Conservation (phyloP, 108 stramenopile genomes). For the Nitzschia inconspicua region DNA sequence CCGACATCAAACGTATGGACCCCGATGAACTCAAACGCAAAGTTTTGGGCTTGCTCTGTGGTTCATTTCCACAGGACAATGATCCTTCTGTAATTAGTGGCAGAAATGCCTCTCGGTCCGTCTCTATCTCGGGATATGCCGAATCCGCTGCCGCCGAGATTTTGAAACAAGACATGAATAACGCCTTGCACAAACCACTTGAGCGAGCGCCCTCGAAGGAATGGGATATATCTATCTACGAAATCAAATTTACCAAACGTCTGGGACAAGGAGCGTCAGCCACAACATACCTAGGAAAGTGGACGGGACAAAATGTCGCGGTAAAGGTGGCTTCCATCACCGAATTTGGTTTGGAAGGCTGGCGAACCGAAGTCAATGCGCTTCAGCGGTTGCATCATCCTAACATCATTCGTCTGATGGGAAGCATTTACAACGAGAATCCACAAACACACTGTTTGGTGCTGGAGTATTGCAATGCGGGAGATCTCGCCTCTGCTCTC, state of each 20-base stretch:
- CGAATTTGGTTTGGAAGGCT: slow-evolving; percentile 67
- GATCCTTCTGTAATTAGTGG: too few species aligned
- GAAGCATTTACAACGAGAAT: slow-evolving; percentile 56
- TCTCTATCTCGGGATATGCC: too few species aligned
- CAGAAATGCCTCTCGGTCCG: too few species aligned
- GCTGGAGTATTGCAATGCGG: slow-evolving; percentile 69
- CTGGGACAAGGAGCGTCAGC: slow-evolving; percentile 60
- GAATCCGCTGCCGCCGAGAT: neutral
- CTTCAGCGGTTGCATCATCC: slow-evolving; percentile 68
- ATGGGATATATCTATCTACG: slow-evolving; percentile 73
- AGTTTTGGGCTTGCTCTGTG: too few species aligned
- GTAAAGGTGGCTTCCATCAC: slow-evolving; percentile 69
- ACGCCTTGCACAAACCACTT: neutral
- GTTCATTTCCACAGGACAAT: too few species aligned
- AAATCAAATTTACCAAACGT: slow-evolving; percentile 58
- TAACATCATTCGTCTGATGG: slow-evolving; percentile 67
- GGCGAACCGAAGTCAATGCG: slow-evolving; percentile 55
- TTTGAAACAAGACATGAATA: slow-evolving; percentile 13
- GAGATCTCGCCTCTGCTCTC: slow-evolving; percentile 48
- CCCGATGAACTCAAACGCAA: too few species aligned
- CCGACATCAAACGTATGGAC: too few species aligned
- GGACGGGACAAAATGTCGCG: slow-evolving; percentile 59
- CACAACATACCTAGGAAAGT: slow-evolving; percentile 71
- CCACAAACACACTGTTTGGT: slow-evolving; percentile 72
- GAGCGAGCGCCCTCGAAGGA: slow-evolving; percentile 33